Conservation (phyloP, 2,329 filamentous ascomycete genomes). For the Nannizziopsis arthrosporioides region DNA sequence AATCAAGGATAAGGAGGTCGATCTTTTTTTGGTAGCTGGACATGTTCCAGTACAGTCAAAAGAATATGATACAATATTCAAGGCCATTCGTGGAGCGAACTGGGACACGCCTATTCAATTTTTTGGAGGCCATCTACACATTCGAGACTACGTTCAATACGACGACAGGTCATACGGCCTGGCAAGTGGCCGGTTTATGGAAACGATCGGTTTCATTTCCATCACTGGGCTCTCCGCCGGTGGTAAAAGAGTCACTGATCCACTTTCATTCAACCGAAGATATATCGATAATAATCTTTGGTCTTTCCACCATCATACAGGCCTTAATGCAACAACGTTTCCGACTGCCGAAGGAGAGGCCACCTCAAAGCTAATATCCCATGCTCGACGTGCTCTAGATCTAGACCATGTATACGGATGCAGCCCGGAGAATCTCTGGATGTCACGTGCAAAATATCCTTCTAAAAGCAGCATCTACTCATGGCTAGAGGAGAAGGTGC, state of each 20-base stretch:
- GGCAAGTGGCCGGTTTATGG: slow-evolving; percentile 83
- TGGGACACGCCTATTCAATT: slow-evolving; percentile 80
- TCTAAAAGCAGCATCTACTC: slow-evolving; percentile 64
- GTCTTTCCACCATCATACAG: slow-evolving; percentile 70
- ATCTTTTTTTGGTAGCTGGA: slow-evolving; percentile 75
- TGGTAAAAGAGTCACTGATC: slow-evolving; percentile 24
- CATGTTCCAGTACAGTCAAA: slow-evolving; percentile 72
- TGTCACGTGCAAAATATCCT: slow-evolving; percentile 65
- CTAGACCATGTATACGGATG: slow-evolving; percentile 73
- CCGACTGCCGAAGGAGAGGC: slow-evolving; percentile 61
- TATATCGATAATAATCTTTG: slow-evolving; percentile 93
- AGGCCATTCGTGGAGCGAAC: slow-evolving; percentile 61
- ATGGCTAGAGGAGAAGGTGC: slow-evolving; percentile 63
- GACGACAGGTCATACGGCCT: slow-evolving; percentile 68
- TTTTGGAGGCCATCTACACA: slow-evolving; percentile 83
- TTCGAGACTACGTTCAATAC: slow-evolving; percentile 70
- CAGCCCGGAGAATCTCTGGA: slow-evolving; percentile 68
- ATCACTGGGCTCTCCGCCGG: slow-evolving; percentile 52
- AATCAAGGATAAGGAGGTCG: slow-evolving; percentile 64
- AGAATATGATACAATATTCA: slow-evolving; percentile 68
- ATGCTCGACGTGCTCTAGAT: slow-evolving; percentile 56
- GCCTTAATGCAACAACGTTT: slow-evolving; percentile 60
- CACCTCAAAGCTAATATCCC: slow-evolving; percentile 56
- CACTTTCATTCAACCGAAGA: slow-evolving; percentile 56
- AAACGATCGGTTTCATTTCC: slow-evolving; percentile 90